These are phyloP conservation scores for Metschnikowia corniflorae DNA, from an alignment of 805 yeast genomes.

Conservation along the genomic window DNA sequence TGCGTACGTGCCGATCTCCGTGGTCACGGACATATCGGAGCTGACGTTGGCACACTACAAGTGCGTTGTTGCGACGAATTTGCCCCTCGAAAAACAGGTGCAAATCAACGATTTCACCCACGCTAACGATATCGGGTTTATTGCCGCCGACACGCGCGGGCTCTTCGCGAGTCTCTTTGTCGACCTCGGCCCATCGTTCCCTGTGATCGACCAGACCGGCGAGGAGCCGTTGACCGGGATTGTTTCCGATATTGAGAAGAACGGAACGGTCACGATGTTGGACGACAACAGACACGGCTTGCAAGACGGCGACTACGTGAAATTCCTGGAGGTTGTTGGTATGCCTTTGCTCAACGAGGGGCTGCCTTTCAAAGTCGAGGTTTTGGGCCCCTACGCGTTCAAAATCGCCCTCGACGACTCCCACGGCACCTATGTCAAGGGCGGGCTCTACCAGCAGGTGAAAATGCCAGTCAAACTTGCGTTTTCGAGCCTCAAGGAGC, in stretches of 20 bases:
- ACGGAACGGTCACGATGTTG: constrained; percentile 91
- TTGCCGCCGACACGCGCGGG: constrained; percentile 80
- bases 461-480: constrained; percentile 67
- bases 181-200: constrained; percentile 81
- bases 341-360: constrained; percentile 72
- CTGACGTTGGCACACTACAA: constrained; percentile 57
- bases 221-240: constrained; percentile 89
- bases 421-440: constrained; percentile 66
- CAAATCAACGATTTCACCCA: constrained; percentile 76
- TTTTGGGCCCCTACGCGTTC: constrained; percentile 93
- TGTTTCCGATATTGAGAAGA: constrained; percentile 79
- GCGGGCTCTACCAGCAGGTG: constrained; percentile 91
- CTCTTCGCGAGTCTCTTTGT: constrained; percentile 85
- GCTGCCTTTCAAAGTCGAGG: constrained; percentile 68
- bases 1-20: constrained; percentile 81
- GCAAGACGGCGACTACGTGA: constrained; percentile 87
- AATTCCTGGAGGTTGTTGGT: constrained; percentile 83
- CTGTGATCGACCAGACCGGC: constrained; percentile 81
- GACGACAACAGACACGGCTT: constrained; percentile 92
- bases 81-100: constrained; percentile 68
- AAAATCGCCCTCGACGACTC: constrained; percentile 55
- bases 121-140: constrained; percentile 67
- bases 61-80: constrained; percentile 81
- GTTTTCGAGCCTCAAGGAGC: constrained; percentile 63
- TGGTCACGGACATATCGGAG: constrained; percentile 54